These are phyloP conservation scores for Metschnikowia cubensis DNA, from an alignment of 805 yeast genomes.

Conservation along the genomic window DNA sequence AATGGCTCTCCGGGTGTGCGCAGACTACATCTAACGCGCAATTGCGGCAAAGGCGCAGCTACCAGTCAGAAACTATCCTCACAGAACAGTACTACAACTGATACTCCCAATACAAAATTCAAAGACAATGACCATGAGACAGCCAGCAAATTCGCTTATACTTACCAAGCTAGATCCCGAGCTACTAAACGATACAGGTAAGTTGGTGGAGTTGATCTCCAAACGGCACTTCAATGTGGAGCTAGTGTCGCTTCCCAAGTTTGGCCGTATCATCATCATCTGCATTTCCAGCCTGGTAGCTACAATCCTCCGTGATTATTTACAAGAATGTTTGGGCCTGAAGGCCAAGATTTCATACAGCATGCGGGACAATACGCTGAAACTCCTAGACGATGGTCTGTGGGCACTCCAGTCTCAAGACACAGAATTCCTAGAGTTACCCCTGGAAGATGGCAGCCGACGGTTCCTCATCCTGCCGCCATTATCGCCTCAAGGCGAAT, in stretches of 20 bases:
- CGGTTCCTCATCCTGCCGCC: slow-evolving; percentile 45
- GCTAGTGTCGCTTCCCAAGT: slow-evolving; percentile 30
- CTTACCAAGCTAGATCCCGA: slow-evolving; percentile 25
- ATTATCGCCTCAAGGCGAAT: slow-evolving; percentile 40
- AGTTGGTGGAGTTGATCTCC: slow-evolving; percentile 24
- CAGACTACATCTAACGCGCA: slow-evolving; percentile 1
- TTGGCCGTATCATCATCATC: slow-evolving; percentile 32
- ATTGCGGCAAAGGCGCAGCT: slow-evolving; percentile 1
- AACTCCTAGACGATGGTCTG: slow-evolving; percentile 11
- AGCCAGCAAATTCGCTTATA: slow-evolving; percentile 33
- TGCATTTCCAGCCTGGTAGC: slow-evolving; percentile 27
- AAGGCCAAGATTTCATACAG: slow-evolving; percentile 26
- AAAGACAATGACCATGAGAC: not conserved
- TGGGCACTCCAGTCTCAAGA: slow-evolving; percentile 14
- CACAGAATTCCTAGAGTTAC: slow-evolving; percentile 35
- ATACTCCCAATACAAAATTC: not conserved
- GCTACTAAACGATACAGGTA: slow-evolving; percentile 25
- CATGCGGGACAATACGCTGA: slow-evolving; percentile 29
- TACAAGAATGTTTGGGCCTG: slow-evolving; percentile 16
- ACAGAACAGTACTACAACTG: not conserved
- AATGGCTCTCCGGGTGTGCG: slow-evolving; percentile 2
- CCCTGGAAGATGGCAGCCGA: slow-evolving; percentile 34
- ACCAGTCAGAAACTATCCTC: not conserved
- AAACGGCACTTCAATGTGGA: slow-evolving; percentile 26
- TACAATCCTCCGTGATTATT: slow-evolving; percentile 15